Evolutionary conservation across 768 basidiomycete genomes (phyloP), one percentile per base, ranked within the genome.

Genomic region (Rubroboletus pulcherrimus): DNA sequence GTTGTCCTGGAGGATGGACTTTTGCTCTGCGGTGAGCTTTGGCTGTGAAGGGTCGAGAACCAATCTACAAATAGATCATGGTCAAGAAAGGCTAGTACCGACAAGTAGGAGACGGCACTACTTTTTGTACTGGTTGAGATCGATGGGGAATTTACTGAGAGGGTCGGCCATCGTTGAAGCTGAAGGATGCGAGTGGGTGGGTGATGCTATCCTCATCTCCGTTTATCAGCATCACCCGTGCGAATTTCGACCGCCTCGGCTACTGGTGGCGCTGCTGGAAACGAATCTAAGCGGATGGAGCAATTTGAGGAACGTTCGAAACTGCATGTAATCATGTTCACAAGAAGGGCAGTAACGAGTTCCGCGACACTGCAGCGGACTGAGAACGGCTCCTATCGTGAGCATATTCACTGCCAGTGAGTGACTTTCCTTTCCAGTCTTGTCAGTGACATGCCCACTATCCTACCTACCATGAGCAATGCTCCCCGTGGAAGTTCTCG

Each of bases 91-190:
- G 41, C 1, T 17, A 43, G 31, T 5, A 30, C 24, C 12, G 44
- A 53, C 31, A 29, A 14, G 19, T 40, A 33, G 54, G 47, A 5
- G 49, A 51, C 7, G 7, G 49, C 63, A 71, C 29, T 65, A 89
- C 89, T 85, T 85, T 73, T 89, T 86, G 76, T 85, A 89, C 62
- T 83, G 75, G 56, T 75, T 80, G 70, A 93, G 85, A 73, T 91
- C 89, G 66, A 93, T 83, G 52, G 90, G 89, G 76, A 91, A 91
- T 53, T 71, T 66, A 49, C 69, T 73, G 54, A 75, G 65, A 60
- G 75, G 70, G 63, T 69, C 74, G 31, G 73, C 49, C 75, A 78
- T 79, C 65, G 67, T 21, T 15, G 45, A 21, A 10, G 9, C 2
- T 59, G 65, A 56, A n/a, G 15, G 45, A 17, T 10, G 42, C 49